phyloP scores from a whole-genome alignment of 108 stramenopile genomes.

The Nitzschia sp. region DNA sequence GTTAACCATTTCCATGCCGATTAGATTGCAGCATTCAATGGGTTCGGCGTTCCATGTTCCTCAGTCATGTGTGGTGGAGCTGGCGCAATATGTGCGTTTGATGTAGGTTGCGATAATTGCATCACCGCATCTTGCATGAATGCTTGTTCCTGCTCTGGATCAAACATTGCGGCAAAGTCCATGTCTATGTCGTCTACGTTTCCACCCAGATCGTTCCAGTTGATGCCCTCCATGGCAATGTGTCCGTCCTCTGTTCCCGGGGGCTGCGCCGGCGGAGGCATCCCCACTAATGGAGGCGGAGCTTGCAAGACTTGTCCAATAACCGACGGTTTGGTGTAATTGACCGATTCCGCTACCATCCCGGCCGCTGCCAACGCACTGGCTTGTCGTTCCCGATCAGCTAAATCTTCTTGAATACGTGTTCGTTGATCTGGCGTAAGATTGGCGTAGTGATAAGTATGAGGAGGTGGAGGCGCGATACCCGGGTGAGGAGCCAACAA shows the following conservation, averaged over 20 bases:
- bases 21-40: slow-evolving; percentile 10
- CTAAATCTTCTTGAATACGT: slow-evolving; percentile 57
- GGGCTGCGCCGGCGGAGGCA: slow-evolving; percentile 17
- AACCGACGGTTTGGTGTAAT: slow-evolving; percentile 14
- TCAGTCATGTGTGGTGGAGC: neutral
- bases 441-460: slow-evolving; percentile 5
- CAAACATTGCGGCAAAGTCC: slow-evolving; percentile 90
- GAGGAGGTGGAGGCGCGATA: slow-evolving; percentile 30
- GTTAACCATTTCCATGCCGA: no score
- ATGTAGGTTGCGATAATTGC: neutral
- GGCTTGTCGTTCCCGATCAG: slow-evolving; percentile 85
- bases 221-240: slow-evolving; percentile 21
- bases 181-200: slow-evolving; percentile 68
- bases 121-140: slow-evolving; percentile 1
- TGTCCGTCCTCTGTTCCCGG: slow-evolving; percentile 1
- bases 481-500: slow-evolving; percentile 23
- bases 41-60: slow-evolving; percentile 8
- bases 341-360: slow-evolving; percentile 65
- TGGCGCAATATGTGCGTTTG: no score
- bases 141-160: slow-evolving; percentile 44
- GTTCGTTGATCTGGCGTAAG: slow-evolving; percentile 50
- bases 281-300: slow-evolving; percentile 42
- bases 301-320: slow-evolving; percentile 50
- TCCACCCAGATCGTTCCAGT: slow-evolving; percentile 33
- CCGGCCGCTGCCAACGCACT: slow-evolving; percentile 85